phyloP scores from a whole-genome alignment of 2,329 filamentous ascomycete species.

The Cryphonectria radicalis region DNA sequence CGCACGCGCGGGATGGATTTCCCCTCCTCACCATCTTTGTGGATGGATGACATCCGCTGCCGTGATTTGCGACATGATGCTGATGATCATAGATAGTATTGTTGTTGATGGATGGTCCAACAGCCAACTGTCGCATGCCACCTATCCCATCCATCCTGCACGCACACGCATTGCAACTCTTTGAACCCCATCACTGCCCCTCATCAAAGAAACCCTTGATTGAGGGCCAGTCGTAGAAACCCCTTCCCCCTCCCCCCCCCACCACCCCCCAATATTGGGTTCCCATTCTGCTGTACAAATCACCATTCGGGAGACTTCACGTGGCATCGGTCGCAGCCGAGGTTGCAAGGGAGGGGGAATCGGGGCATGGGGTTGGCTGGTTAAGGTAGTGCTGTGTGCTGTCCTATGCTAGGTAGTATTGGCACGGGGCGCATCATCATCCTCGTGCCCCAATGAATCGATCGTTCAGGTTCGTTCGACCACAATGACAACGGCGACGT shows the following conservation, averaged over 20 bases:
- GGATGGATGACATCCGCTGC: conserved; percentile 2
- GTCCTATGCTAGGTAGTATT: neutral
- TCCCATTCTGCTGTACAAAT: neutral
- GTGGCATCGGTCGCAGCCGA: conserved; percentile 11
- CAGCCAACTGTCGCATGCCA: conserved; percentile 12
- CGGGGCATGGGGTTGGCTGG: neutral
- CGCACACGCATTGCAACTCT: neutral
- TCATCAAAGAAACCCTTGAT: neutral
- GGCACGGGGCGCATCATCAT: neutral
- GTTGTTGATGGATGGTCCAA: neutral
- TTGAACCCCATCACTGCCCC: neutral
- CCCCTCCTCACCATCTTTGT: neutral
- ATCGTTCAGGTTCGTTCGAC: neutral
- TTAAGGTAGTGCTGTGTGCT: neutral
- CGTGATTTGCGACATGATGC: neutral
- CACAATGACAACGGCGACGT: neutral
- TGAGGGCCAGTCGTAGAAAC: neutral
- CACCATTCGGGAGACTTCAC: conserved; percentile 5
- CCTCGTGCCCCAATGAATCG: neutral
- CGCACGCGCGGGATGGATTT: neutral
- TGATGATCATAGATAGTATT: too few relatives aligned
- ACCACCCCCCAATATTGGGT: too few relatives aligned
- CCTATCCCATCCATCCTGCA: neutral
- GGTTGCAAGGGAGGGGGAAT: neutral
- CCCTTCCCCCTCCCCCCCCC: too few relatives aligned